Evolutionary conservation across 208 protist genomes (phyloP).

Genomic region (Leishmania lainsoni): DNA sequence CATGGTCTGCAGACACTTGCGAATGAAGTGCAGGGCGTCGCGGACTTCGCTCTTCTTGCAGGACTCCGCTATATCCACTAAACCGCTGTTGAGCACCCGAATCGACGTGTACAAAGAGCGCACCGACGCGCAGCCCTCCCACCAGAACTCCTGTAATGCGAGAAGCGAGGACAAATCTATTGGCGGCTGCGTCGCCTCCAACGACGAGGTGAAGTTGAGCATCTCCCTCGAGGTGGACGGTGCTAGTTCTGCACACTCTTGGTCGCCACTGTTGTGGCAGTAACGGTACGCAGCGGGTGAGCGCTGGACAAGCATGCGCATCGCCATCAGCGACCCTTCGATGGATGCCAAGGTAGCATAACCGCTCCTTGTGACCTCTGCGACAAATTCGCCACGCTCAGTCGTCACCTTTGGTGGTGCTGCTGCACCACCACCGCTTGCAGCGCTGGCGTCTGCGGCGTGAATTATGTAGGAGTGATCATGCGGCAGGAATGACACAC

Average conservation of each 20-base stretch:
- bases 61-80: slow-evolving; percentile 41
- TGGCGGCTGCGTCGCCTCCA: background rate
- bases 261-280: background rate
- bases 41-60: slow-evolving; percentile 44
- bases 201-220: background rate
- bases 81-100: slow-evolving; percentile 17
- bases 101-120: slow-evolving; percentile 26
- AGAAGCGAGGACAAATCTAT: slow-evolving; percentile 35
- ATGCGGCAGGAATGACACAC: slow-evolving; percentile 35
- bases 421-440: background rate
- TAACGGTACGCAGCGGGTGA: slow-evolving; percentile 18
- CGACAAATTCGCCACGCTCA: slow-evolving; percentile 43
- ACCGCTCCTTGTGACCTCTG: slow-evolving; percentile 31
- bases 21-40: slow-evolving; percentile 50
- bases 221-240: background rate
- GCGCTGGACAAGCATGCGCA: slow-evolving; percentile 33
- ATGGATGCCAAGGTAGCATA: slow-evolving; percentile 30
- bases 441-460: background rate
- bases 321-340: slow-evolving; percentile 46
- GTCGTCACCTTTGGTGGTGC: background rate
- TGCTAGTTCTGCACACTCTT: background rate
- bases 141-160: slow-evolving; percentile 66
- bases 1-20: slow-evolving; percentile 36
- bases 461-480: slow-evolving; percentile 24
- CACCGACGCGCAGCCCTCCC: slow-evolving; percentile 50